Conservation (phyloP, 108 stramenopile species). For the Cyclotella kingstonii region DNA sequence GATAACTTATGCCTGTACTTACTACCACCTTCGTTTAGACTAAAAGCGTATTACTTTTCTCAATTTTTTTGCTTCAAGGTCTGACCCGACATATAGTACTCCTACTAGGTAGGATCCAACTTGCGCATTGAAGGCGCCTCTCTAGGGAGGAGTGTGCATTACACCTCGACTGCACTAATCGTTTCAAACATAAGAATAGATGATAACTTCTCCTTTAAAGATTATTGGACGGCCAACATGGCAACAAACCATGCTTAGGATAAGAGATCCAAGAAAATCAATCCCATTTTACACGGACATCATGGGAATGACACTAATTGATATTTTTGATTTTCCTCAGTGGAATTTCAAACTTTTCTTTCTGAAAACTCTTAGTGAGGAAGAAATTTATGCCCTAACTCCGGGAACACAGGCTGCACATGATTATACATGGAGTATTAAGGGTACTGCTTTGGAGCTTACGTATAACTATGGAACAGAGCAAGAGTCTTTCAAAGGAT, state of each 20-base stretch:
- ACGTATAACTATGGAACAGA: constrained; percentile 94
- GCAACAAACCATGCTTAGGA: constrained; percentile 89
- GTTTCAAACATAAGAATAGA: too few relatives aligned
- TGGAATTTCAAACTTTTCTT: constrained; percentile 78
- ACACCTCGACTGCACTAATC: too few relatives aligned
- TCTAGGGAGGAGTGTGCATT: too few relatives aligned
- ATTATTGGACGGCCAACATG: constrained; percentile 88
- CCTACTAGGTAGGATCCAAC: too few relatives aligned
- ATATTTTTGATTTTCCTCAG: constrained; percentile 80
- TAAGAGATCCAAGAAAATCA: constrained; percentile 70
- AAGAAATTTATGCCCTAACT: constrained; percentile 52
- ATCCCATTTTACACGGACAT: constrained; percentile 69
- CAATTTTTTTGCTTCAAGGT: too few relatives aligned
- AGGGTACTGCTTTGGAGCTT: constrained; percentile 83
- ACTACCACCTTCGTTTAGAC: too few relatives aligned
- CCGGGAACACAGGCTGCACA: constrained; percentile 81
- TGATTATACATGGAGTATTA: constrained; percentile 84
- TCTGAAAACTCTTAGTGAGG: constrained; percentile 64
- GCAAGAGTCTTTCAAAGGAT: constrained; percentile 43
- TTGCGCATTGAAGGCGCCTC: too few relatives aligned
- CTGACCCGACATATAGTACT: too few relatives aligned
- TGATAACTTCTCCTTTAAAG: too few relatives aligned
- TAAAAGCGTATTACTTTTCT: too few relatives aligned
- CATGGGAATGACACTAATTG: constrained; percentile 79
- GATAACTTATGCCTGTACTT: too few relatives aligned